Conservation (phyloP, 2,329 filamentous ascomycete species). For the Beauveria rudraprayagi region DNA sequence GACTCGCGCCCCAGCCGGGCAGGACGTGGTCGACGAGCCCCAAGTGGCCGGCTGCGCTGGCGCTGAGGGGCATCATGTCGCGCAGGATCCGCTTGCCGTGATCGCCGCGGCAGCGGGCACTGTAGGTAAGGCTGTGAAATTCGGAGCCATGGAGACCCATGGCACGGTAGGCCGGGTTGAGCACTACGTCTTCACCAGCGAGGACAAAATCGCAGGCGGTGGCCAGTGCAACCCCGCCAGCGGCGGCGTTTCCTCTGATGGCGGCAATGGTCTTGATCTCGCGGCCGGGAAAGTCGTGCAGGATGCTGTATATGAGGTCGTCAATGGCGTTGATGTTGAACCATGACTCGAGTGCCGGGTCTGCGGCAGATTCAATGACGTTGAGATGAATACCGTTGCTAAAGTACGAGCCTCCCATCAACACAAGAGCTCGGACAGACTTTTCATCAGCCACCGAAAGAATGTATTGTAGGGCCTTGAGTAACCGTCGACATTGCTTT, state of each 20-base stretch:
- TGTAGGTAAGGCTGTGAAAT: slow-evolving; percentile 32
- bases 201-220: slow-evolving; percentile 29
- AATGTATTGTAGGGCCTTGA: slow-evolving; percentile 28
- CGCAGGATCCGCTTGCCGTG: slow-evolving; percentile 24
- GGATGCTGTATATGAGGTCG: slow-evolving; percentile 30
- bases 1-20: slow-evolving; percentile 22
- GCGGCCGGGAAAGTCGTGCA: slow-evolving; percentile 28
- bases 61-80: slow-evolving; percentile 30
- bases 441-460: slow-evolving; percentile 17
- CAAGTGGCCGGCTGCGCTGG: slow-evolving; percentile 28
- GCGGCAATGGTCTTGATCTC: slow-evolving; percentile 30
- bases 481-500: slow-evolving; percentile 27
- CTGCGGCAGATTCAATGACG: slow-evolving; percentile 31
- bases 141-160: slow-evolving; percentile 31
- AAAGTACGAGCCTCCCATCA: slow-evolving; percentile 33
- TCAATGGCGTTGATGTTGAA: slow-evolving; percentile 36
- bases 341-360: slow-evolving; percentile 32
- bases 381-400: slow-evolving; percentile 37
- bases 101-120: slow-evolving; percentile 26
- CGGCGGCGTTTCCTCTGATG: slow-evolving; percentile 33
- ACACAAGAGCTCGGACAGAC: slow-evolving; percentile 29
- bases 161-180: slow-evolving; percentile 34
- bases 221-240: slow-evolving; percentile 34
- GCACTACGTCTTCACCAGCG: slow-evolving; percentile 28
- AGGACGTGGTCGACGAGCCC: slow-evolving; percentile 32